phyloP scores from a whole-genome alignment of 352 stramenopile genomes.

The Globisporangium ultimum region DNA sequence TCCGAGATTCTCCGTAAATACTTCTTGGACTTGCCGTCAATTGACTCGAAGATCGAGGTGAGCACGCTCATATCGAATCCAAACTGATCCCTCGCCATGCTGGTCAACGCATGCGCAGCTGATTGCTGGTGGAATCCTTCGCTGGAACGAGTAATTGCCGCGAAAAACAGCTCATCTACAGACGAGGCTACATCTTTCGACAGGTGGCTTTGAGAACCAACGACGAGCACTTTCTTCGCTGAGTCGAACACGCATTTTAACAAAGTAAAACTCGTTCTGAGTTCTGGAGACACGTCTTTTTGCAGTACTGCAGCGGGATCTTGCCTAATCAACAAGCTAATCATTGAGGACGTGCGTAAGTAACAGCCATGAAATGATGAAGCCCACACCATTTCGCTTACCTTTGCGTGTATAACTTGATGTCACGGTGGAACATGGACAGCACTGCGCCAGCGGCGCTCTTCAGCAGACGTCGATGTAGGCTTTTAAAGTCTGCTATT shows the following conservation, averaged over 20 bases:
- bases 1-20: constrained; percentile 51
- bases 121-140: constrained; percentile 5
- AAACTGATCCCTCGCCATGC: constrained; percentile 31
- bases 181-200: constrained; percentile 31
- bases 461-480: constrained; percentile 31
- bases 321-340: constrained; percentile 7
- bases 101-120: constrained; percentile 13
- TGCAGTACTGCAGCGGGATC: neutral
- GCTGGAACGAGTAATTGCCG: constrained; percentile 13
- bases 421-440: constrained; percentile 15
- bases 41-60: constrained; percentile 27
- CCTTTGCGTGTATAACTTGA: constrained; percentile 26
- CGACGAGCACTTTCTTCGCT: constrained; percentile 18
- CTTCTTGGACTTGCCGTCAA: constrained; percentile 22
- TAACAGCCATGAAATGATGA: constrained; percentile 9
- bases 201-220: constrained; percentile 24
- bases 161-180: constrained; percentile 37
- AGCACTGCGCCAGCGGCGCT: constrained; percentile 24
- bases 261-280: constrained; percentile 26
- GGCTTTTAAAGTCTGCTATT: constrained; percentile 36
- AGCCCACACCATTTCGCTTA: constrained; percentile 22
- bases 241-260: constrained; percentile 26
- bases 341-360: constrained; percentile 11
- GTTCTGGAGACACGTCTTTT: constrained; percentile 30
- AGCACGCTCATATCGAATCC: constrained; percentile 34